Base-by-base conservation (phyloP, 2,329 filamentous ascomycete genomes). In the Lachnellula arida region DNA sequence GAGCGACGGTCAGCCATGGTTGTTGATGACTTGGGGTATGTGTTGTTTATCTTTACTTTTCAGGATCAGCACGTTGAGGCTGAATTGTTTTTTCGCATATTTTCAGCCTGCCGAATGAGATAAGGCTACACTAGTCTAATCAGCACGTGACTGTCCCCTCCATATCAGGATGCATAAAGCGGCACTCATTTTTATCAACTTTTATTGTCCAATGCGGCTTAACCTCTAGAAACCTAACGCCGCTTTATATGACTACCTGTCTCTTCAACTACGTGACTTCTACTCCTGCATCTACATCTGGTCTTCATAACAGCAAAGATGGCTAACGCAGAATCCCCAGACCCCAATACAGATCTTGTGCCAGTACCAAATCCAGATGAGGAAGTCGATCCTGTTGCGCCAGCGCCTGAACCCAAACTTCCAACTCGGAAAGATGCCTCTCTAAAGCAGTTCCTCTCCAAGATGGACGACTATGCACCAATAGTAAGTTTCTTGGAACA, bases 391-490 rank as follows among this genome's bases (percentile, higher is more conserved):
- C 75, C 78, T 51, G 71, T 81, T 49, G 76, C 75, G 42, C 71
- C 79, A 9, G 71, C 74, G 5, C 72, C 79, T 5, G 86, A 89
- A 57, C 73, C 85, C 42, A 84, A 82, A 67, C 76, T 89, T 61
- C 86, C 88, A 1, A 86, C 87, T 51, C 90, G 91, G 71, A 97
- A 97, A 75, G 94, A 99, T 74, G 87, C 88, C 19, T 96, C 89
- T 40, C 76, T 99, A 63, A 88, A 92, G 69, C 93, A 97, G 73
- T 97, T 99, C 70, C 74, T 99, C 17, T 82, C 82, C 62, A 97
- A 96, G 79, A 97, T 99, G 87, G 94, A 99, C 70, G 94, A 99
- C 68, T 97, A 94, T 74, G 91, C 94, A 58, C 94, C 94, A 11
- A 96, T 99, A 68, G 92, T 97, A 81, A 62, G 88, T 76, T 53